Conservation (phyloP, 306 rosid species). For the Lathyrus sativus region DNA sequence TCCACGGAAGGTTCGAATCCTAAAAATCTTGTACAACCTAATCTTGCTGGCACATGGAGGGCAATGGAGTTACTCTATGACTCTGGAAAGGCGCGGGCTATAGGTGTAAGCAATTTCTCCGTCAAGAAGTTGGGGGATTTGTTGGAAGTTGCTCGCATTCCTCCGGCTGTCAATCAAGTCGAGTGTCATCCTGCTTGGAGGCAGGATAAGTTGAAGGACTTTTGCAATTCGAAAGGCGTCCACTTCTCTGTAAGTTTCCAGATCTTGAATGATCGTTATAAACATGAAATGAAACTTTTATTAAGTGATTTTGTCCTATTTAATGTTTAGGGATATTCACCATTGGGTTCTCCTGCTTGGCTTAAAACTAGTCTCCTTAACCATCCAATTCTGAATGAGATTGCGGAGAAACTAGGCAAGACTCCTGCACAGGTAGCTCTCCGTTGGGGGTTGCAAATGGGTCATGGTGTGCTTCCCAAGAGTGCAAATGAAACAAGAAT, state of each 20-base stretch:
- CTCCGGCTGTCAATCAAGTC: constrained; percentile 80
- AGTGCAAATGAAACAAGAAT: constrained; percentile 70
- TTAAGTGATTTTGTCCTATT: background rate
- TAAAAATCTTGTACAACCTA: constrained; percentile 51
- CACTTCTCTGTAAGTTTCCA: constrained; percentile 66
- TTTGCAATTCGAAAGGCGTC: constrained; percentile 71
- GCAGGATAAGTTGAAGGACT: constrained; percentile 55
- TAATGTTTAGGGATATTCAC: constrained; percentile 67
- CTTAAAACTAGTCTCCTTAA: constrained; percentile 64
- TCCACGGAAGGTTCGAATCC: constrained; percentile 41
- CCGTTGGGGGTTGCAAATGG: constrained; percentile 82
- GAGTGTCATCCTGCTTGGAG: constrained; percentile 84
- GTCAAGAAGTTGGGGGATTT: constrained; percentile 64
- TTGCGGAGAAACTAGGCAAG: constrained; percentile 66
- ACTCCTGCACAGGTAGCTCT: constrained; percentile 80
- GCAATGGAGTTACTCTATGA: constrained; percentile 79
- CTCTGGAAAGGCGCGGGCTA: constrained; percentile 67
- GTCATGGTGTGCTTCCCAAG: constrained; percentile 77
- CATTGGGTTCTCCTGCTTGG: constrained; percentile 80
- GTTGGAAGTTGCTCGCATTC: constrained; percentile 54
- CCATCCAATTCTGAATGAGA: constrained; percentile 52
- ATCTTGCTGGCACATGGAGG: constrained; percentile 67
- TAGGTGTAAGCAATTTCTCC: constrained; percentile 82
- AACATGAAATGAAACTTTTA: background rate
- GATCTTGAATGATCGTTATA: constrained; percentile 12